Conservation (phyloP, 495 filamentous ascomycete genomes). For the Xylaria venustula region DNA sequence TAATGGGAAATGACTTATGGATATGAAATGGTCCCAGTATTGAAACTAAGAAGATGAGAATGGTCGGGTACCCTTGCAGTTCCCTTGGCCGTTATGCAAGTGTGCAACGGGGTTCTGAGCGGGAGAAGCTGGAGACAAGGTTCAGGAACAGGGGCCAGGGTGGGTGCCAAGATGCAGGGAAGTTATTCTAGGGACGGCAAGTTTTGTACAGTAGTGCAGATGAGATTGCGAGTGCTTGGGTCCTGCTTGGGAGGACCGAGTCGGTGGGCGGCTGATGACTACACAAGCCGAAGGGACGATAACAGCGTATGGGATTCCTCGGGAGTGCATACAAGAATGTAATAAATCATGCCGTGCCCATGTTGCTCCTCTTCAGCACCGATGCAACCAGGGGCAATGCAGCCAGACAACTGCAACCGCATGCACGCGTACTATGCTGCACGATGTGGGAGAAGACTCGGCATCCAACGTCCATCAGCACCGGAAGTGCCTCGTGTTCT, state of each 20-base stretch:
- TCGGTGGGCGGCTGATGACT: neutral
- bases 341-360: slow-evolving; percentile 1
- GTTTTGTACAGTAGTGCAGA: neutral
- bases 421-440: neutral
- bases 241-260: neutral
- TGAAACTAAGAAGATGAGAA: slow-evolving; percentile 29
- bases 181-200: neutral
- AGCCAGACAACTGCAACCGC: slow-evolving; percentile 6
- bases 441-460: neutral
- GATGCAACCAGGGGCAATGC: slow-evolving; percentile 3
- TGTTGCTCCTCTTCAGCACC: slow-evolving; percentile 4
- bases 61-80: slow-evolving; percentile 26
- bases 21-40: slow-evolving; percentile 28
- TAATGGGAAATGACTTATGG: slow-evolving; percentile 27
- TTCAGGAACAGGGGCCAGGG: slow-evolving; percentile 3
- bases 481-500: neutral
- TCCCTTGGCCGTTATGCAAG: slow-evolving; percentile 32
- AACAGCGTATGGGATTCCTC: neutral
- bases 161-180: slow-evolving; percentile 3
- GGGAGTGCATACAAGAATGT: neutral
- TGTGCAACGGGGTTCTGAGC: slow-evolving; percentile 12
- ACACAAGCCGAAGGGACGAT: neutral
- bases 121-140: slow-evolving; percentile 10
- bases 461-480: neutral
- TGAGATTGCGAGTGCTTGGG: slow-evolving; percentile 6